Base-by-base conservation (phyloP, 768 basidiomycete genomes). In the Boletus rubroflammeus region DNA sequence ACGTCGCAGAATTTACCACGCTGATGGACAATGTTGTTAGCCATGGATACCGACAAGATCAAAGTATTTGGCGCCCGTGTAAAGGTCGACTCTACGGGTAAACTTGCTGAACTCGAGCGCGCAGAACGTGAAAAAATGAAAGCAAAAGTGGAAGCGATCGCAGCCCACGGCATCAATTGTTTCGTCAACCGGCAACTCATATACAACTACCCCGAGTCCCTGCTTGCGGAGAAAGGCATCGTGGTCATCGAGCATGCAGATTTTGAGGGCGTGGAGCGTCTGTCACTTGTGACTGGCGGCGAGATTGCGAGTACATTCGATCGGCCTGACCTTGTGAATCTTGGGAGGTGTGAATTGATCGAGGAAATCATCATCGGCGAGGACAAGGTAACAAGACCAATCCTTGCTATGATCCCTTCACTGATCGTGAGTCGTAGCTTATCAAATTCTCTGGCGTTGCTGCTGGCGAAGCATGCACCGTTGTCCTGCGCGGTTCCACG, bases 21-120 rank as follows among this genome's bases (percentile, higher is more conserved):
- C 17, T 53, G n/a, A 49, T 45, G 35, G 19, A 13, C 9, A 15
- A 46, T 19, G 11, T 45, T 53, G 6, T 39, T 60, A 95, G 94
- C 97, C 3, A 98, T 98, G 97, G 97, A 99, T 74, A 99, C 97
- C 26, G 97, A 99, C 75, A 99, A 99, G 73, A 97, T 98, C 78
- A 99, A 99, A 75, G 88, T 99, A 56, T 99, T 99, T 57, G 97
- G 97, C 40, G 96, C 97, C 0, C 82, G 93, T 35, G 86, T 98
- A 58, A 93, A 94, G 73, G 97, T 98, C 6, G 96, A 98, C 64
- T 81, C 90, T 43, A 96, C 97, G 3, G 90, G 95, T 49, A 98
- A 99, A 75, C 83, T 99, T 7, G 97, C 97, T 8, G 97, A 99
- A 72, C 85, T 99, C 17, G 97, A 99, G 72, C 87, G 95, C 11